Conservation (phyloP, 495 filamentous ascomycete species). For the Parmelia sp. region DNA sequence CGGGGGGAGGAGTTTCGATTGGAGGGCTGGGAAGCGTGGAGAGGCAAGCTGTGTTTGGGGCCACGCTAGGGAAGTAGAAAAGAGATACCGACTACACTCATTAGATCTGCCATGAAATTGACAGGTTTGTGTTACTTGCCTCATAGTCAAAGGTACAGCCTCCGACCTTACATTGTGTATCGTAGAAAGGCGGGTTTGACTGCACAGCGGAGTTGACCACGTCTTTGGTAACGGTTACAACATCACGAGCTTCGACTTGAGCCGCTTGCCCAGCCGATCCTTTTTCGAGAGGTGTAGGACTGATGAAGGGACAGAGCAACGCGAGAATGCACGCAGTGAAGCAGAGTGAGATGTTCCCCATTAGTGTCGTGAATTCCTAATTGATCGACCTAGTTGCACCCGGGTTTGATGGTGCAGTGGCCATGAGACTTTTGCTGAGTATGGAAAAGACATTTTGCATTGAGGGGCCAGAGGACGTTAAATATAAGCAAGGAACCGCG, state of each 20-base stretch:
- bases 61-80: background rate
- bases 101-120: background rate
- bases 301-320: background rate
- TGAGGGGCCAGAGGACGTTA: background rate
- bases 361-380: background rate
- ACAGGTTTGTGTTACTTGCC: background rate
- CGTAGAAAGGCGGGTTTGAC: background rate
- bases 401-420: background rate
- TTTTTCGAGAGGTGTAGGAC: background rate
- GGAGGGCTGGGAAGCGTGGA: background rate
- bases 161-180: background rate
- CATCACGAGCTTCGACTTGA: background rate
- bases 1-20: background rate
- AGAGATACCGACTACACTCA: background rate
- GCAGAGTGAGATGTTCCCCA: background rate
- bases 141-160: slow-evolving; percentile 3
- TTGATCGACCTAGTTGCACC: background rate
- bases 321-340: background rate
- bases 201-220: background rate
- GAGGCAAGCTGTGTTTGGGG: background rate
- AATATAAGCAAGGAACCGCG: background rate
- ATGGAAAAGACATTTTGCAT: background rate
- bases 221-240: background rate
- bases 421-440: background rate
- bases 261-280: background rate